Conservation (phyloP, 1,284 basidiomycete species). For the Pseudozyma tsukubaensis region DNA sequence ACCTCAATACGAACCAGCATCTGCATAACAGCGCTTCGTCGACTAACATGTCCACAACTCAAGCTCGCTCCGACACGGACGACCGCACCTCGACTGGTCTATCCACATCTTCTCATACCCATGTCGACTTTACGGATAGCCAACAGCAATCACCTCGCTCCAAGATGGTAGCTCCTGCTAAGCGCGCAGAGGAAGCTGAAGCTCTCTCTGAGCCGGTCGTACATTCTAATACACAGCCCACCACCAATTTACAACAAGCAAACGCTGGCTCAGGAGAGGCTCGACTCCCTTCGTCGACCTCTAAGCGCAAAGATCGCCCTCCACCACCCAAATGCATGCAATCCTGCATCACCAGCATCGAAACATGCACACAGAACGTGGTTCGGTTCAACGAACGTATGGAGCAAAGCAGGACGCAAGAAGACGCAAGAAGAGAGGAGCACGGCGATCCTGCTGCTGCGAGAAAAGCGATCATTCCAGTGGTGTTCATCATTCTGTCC, state of each 20-base stretch:
- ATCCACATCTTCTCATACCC: constrained; percentile 38
- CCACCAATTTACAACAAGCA: too few relatives aligned
- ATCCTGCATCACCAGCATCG: constrained; percentile 39
- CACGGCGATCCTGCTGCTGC: constrained; percentile 40
- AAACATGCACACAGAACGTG: constrained; percentile 39
- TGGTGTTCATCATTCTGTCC: constrained; percentile 54
- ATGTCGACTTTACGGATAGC: constrained; percentile 23
- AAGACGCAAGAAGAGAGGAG: constrained; percentile 25
- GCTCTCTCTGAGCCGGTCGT: not conserved
- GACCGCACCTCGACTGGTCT: constrained; percentile 24
- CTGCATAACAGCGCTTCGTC: not conserved
- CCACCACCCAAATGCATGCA: constrained; percentile 52
- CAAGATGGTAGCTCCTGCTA: constrained; percentile 14
- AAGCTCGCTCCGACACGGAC: constrained; percentile 13
- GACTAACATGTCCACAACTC: constrained; percentile 14
- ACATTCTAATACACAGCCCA: too few relatives aligned
- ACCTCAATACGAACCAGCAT: too few relatives aligned
- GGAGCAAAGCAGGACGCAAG: constrained; percentile 25
- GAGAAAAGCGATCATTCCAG: constrained; percentile 49
- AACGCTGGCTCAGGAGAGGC: too few relatives aligned
- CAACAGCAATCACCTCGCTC: constrained; percentile 12
- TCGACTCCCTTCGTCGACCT: too few relatives aligned
- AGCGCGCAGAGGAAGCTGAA: not conserved
- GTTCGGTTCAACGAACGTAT: constrained; percentile 52
- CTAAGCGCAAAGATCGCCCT: constrained; percentile 10